phyloP scores from a whole-genome alignment of 768 basidiomycete species.

The Termitomyces sp. region DNA sequence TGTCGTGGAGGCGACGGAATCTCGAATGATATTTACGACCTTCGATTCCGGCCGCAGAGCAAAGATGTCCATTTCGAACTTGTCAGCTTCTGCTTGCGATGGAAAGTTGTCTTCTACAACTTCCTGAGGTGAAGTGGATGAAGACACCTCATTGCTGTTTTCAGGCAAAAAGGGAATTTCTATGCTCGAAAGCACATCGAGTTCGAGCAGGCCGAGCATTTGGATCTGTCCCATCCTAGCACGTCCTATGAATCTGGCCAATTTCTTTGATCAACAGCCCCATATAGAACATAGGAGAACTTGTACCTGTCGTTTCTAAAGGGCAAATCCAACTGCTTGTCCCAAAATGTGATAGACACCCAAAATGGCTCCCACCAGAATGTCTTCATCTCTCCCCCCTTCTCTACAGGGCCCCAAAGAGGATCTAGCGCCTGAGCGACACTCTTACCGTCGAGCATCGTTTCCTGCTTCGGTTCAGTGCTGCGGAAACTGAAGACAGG shows the following conservation, averaged over 20 bases:
- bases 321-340: constrained; percentile 82
- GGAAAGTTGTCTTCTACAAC: constrained; percentile 33
- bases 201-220: constrained; percentile 89
- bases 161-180: constrained; percentile 78
- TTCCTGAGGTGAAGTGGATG: constrained; percentile 33
- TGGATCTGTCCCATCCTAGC: constrained; percentile 98
- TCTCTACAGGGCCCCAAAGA: constrained; percentile 69
- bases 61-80: constrained; percentile 75
- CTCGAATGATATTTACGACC: constrained; percentile 27
- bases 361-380: constrained; percentile 94
- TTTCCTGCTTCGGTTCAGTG: constrained; percentile 53
- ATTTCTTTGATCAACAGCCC: constrained; percentile 1
- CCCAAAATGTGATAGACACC: constrained; percentile 82
- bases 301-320: constrained; percentile 73
- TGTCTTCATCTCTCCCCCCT: constrained; percentile 45
- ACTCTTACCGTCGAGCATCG: constrained; percentile 37
- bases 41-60: constrained; percentile 42
- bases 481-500: constrained; percentile 91
- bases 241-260: constrained; percentile 78
- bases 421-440: constrained; percentile 59
- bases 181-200: constrained; percentile 87
- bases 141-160: constrained; percentile 26
- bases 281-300: constrained; percentile 3
- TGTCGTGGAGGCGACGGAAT: constrained; percentile 40
- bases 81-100: constrained; percentile 60